A percentile compares a stretch with the other conserved stretches of the same genome.
These are phyloP conservation scores for Lunularia cruciata DNA, from an alignment of 225 moss, liverwort and hornwort species.

Conservation along the genomic window DNA sequence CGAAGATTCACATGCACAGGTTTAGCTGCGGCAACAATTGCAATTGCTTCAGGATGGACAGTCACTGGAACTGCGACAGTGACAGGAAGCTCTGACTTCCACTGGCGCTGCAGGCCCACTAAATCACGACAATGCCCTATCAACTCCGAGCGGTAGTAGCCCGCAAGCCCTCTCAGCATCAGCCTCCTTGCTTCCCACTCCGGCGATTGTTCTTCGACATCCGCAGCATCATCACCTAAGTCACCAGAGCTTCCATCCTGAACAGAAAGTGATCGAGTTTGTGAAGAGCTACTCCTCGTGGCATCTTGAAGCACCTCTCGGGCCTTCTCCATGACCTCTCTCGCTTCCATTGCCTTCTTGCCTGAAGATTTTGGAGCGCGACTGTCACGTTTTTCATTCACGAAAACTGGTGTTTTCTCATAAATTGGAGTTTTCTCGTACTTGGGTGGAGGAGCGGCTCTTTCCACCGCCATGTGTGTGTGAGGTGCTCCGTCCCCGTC, in stretches of 20 bases:
- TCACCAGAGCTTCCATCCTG: constrained; percentile 31
- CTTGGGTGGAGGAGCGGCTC: constrained; percentile 10
- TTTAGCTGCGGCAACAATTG: constrained; percentile 7
- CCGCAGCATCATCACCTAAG: constrained; percentile 50
- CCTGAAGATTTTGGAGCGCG: constrained; percentile 3
- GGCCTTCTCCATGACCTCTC: constrained; percentile 10
- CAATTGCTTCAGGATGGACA: constrained; percentile 11
- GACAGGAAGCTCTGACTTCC: constrained; percentile 40
- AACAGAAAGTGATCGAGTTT: constrained; percentile 15
- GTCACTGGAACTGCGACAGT: constrained; percentile 20
- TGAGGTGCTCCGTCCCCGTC: constrained; percentile 33
- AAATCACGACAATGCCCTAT: constrained; percentile 68
- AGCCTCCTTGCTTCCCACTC: constrained; percentile 44
- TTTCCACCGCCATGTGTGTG: not conserved
- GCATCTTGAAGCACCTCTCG: constrained; percentile 11
- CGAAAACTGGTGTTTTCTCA: not conserved
- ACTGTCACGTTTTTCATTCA: constrained; percentile 4
- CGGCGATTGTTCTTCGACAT: constrained; percentile 30
- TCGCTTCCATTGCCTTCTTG: constrained; percentile 22
- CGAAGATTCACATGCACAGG: constrained; percentile 18
- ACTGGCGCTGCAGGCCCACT: constrained; percentile 67
- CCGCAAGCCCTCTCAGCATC: constrained; percentile 70
- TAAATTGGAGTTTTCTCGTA: not conserved
- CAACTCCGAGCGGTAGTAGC: constrained; percentile 63
- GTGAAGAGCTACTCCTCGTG: constrained; percentile 19